Conservation (phyloP, 169 alveolate species). For the Plasmodium knowlesi region DNA sequence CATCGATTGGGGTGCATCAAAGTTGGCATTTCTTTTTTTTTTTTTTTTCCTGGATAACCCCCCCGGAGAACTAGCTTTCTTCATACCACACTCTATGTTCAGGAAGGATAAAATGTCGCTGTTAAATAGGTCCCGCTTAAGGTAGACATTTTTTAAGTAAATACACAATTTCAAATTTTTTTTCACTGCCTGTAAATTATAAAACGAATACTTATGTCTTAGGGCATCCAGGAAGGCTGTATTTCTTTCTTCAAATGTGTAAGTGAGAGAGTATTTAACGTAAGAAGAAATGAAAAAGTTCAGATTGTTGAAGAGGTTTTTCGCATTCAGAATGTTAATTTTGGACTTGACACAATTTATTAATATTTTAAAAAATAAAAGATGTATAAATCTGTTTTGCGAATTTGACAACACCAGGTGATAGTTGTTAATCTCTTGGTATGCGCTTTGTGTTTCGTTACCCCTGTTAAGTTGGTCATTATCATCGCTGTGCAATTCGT, state of each 20-base stretch:
- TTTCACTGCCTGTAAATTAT: constrained; percentile 36
- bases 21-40: not conserved
- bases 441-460: not conserved
- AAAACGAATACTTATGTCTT: constrained; percentile 60
- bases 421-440: constrained; percentile 14
- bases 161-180: constrained; percentile 56
- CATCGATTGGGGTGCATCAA: not conserved
- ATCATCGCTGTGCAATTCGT: not conserved
- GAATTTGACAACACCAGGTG: constrained; percentile 47
- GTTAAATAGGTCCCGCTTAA: constrained; percentile 42
- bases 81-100: constrained; percentile 14
- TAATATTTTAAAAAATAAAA: constrained; percentile 53
- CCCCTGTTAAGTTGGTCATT: not conserved
- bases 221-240: constrained; percentile 15
- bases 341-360: constrained; percentile 39
- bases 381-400: constrained; percentile 46
- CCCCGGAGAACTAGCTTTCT: not conserved
- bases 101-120: constrained; percentile 43
- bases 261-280: constrained; percentile 34
- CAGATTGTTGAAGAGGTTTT: constrained; percentile 26
- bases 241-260: constrained; percentile 27
- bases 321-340: constrained; percentile 35
- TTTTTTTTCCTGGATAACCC: not conserved
- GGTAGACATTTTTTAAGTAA: constrained; percentile 46
- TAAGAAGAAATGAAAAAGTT: constrained; percentile 45